These are phyloP conservation scores for Funneliformis geosporum DNA, from an alignment of 192 early-diverging fungal genomes.

Conservation along the genomic window DNA sequence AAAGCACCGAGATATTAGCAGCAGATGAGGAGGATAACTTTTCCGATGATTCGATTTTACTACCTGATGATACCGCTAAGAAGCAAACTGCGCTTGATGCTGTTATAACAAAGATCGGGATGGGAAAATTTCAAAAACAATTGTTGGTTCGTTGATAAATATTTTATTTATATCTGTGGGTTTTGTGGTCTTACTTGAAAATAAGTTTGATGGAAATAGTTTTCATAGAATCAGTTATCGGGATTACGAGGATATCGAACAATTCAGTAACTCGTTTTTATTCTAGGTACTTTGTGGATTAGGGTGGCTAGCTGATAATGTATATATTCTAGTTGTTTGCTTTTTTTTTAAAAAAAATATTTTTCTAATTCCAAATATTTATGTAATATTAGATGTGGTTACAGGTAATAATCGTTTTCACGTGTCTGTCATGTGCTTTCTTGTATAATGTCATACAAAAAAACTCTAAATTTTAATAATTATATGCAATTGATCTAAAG, in stretches of 20 bases:
- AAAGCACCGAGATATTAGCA: background rate
- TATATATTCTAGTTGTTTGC: conserved; percentile 47
- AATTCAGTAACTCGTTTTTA: background rate
- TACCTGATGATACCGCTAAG: background rate
- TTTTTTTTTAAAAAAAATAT: background rate
- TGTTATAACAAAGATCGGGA: conserved; percentile 70
- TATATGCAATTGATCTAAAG: conserved; percentile 38
- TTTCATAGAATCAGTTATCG: too few relatives aligned
- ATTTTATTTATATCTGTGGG: background rate
- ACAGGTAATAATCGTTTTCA: conserved; percentile 41
- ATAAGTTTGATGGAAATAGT: background rate
- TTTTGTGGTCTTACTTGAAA: background rate
- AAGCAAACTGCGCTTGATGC: conserved; percentile 46
- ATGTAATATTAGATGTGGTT: conserved; percentile 58
- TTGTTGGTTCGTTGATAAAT: conserved; percentile 45
- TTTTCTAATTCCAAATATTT: conserved; percentile 7
- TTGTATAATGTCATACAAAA: background rate
- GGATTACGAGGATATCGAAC: background rate
- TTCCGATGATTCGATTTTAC: background rate
- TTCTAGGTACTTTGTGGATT: conserved; percentile 69
- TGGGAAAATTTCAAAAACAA: conserved; percentile 68
- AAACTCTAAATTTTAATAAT: background rate
- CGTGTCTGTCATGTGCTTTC: background rate
- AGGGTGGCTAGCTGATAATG: conserved; percentile 89
- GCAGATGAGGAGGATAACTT: background rate